phyloP scores from a whole-genome alignment of 2,329 filamentous ascomycete species.

The Fusarium tjaetaba region DNA sequence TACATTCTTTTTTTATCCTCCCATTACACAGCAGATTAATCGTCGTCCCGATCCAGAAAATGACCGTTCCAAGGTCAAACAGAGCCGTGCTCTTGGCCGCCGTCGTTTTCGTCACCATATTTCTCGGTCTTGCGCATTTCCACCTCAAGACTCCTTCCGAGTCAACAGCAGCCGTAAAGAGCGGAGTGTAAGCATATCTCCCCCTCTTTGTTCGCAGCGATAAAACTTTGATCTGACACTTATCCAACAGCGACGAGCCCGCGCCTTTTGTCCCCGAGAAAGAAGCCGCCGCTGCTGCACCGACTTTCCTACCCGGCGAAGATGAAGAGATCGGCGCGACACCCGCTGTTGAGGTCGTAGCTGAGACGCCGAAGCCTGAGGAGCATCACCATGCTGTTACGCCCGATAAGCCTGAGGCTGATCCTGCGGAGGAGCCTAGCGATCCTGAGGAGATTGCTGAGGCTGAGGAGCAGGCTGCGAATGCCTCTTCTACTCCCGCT shows the following conservation, averaged over 20 bases:
- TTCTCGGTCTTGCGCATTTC: conserved; percentile 26
- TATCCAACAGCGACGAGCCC: neutral
- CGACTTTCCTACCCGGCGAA: conserved; percentile 14
- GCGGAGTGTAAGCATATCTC: conserved; percentile 7
- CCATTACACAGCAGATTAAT: neutral
- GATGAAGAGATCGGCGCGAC: conserved; percentile 10
- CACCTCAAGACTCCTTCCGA: conserved; percentile 17
- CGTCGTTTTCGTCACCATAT: conserved; percentile 24
- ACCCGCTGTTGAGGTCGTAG: neutral
- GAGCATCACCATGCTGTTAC: neutral
- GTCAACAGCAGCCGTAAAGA: neutral
- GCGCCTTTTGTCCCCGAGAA: conserved; percentile 24
- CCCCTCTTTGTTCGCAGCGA: neutral
- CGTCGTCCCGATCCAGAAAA: neutral
- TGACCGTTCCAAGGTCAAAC: conserved; percentile 23
- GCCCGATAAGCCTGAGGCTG: neutral
- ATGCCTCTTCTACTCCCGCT: neutral
- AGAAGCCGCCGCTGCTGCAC: conserved; percentile 10
- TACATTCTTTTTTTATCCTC: neutral
- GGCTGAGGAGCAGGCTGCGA: conserved; percentile 2
- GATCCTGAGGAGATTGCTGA: conserved; percentile 14
- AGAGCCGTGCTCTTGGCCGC: conserved; percentile 24
- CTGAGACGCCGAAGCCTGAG: neutral
- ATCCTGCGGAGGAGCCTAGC: conserved; percentile 11
- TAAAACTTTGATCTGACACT: neutral